A percentile compares a stretch with the other conserved stretches of the same genome.
These are phyloP conservation scores for Phialophora tarda DNA, from an alignment of 2,329 filamentous ascomycete species.

Conservation along the genomic window DNA sequence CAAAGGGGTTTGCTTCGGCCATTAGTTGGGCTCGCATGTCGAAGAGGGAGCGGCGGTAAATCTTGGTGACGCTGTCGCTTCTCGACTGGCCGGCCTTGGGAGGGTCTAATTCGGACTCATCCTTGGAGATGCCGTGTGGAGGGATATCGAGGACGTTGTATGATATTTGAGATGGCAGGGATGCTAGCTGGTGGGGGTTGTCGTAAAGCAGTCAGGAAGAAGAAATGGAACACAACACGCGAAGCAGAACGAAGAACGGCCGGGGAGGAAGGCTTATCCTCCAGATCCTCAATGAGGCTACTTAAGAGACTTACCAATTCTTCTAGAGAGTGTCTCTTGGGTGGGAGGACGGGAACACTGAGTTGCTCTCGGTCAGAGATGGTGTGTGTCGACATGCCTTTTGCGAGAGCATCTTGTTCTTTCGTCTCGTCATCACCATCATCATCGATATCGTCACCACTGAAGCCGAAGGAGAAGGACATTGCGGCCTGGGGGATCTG, in stretches of 20 bases:
- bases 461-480: slow-evolving; percentile 64
- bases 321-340: slow-evolving; percentile 52
- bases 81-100: slow-evolving; percentile 5
- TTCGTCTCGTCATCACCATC: slow-evolving; percentile 49
- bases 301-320: slow-evolving; percentile 54
- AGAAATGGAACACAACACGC: neutral
- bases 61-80: neutral
- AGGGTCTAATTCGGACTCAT: slow-evolving; percentile 20
- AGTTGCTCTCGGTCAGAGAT: slow-evolving; percentile 22
- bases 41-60: slow-evolving; percentile 62
- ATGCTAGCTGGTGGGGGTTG: slow-evolving; percentile 23
- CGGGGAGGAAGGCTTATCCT: neutral
- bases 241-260: neutral
- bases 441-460: slow-evolving; percentile 64
- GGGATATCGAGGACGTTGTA: slow-evolving; percentile 58
- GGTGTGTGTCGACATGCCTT: slow-evolving; percentile 21
- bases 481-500: slow-evolving; percentile 14
- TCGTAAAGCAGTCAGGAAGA: neutral
- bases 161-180: slow-evolving; percentile 61
- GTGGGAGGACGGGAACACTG: slow-evolving; percentile 40
- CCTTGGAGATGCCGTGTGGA: slow-evolving; percentile 37
- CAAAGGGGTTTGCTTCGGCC: slow-evolving; percentile 58
- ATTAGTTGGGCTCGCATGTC: slow-evolving; percentile 69
- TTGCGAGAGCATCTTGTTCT: slow-evolving; percentile 19
- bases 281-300: neutral